Percentiles rank a stretch among this genome's conserved stretches.
Conservation (phyloP, 164 flowering plant genomes). For the Sedum album region DNA sequence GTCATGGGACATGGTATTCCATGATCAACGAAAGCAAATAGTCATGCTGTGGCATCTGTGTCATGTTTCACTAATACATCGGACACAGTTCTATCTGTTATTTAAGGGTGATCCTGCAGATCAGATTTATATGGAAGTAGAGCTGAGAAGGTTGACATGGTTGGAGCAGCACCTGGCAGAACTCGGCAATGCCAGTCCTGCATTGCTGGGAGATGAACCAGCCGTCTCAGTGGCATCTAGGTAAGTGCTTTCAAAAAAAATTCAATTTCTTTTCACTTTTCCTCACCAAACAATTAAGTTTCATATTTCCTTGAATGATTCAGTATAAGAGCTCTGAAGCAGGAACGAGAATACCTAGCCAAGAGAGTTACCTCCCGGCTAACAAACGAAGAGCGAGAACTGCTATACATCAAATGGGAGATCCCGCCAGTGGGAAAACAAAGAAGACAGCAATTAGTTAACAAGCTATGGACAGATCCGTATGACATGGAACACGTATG, state of each 20-base stretch:
- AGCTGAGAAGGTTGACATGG: conserved; percentile 72
- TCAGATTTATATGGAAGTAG: conserved; percentile 80
- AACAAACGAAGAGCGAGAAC: conserved; percentile 56
- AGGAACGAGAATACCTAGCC: conserved; percentile 70
- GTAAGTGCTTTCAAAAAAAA: conserved; percentile 18
- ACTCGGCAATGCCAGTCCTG: conserved; percentile 83
- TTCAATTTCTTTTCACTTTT: neutral
- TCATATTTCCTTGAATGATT: neutral
- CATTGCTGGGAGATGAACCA: conserved; percentile 77
- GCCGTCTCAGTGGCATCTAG: conserved; percentile 64
- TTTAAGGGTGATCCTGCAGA: conserved; percentile 71
- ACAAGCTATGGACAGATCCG: conserved; percentile 81
- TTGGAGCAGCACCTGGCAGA: conserved; percentile 74
- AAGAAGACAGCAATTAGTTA: conserved; percentile 60
- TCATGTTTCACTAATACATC: conserved; percentile 72
- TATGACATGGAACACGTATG: conserved; percentile 50
- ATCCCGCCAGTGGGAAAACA: conserved; percentile 68
- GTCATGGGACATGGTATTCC: conserved; percentile 52
- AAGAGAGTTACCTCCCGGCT: conserved; percentile 59
- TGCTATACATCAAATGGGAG: conserved; percentile 67
- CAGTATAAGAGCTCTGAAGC: conserved; percentile 73
- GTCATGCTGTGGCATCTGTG: conserved; percentile 82
- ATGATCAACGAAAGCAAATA: conserved; percentile 67
- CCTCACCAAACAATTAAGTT: neutral
- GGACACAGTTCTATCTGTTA: conserved; percentile 70